phyloP scores from a whole-genome alignment of 2,329 filamentous ascomycete species.

The Colletotrichum scovillei region DNA sequence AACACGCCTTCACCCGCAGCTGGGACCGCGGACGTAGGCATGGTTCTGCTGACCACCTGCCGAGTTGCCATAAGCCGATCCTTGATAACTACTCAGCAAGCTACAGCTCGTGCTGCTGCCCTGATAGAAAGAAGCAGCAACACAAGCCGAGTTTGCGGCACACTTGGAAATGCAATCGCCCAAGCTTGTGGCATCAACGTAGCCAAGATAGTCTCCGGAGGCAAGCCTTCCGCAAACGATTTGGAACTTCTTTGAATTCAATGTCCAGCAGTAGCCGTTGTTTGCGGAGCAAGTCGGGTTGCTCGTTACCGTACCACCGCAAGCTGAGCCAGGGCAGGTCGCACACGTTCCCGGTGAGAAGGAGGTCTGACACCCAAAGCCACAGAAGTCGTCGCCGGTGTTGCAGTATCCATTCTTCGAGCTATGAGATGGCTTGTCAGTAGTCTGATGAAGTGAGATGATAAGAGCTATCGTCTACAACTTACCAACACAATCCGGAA shows the following conservation, averaged over 20 bases:
- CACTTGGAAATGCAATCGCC: constrained; percentile 30
- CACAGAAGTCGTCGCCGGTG: constrained; percentile 35
- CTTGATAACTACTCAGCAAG: constrained; percentile 17
- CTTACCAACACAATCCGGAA: constrained; percentile 33
- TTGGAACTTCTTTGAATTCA: constrained; percentile 25
- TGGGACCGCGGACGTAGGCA: constrained; percentile 9
- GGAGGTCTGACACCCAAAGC: constrained; percentile 25
- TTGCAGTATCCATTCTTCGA: constrained; percentile 36
- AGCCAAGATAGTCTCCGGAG: constrained; percentile 5
- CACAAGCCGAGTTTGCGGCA: constrained; percentile 6
- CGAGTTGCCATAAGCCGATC: constrained; percentile 18
- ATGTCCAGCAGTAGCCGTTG: constrained; percentile 19
- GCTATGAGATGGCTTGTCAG: neutral
- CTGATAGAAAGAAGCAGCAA: constrained; percentile 24
- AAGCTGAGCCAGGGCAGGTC: constrained; percentile 12
- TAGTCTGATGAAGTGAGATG: neutral
- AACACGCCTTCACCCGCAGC: neutral
- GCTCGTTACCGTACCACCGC: constrained; percentile 16
- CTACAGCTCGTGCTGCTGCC: constrained; percentile 8
- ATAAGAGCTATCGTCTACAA: constrained; percentile 7
- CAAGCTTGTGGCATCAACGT: constrained; percentile 9
- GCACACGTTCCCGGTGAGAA: constrained; percentile 16
- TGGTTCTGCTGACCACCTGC: constrained; percentile 22
- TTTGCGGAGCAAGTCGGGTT: constrained; percentile 16
- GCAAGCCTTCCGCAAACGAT: constrained; percentile 25